Base-by-base conservation (phyloP, 1,139 yeast genomes). In the Geotrichum candidum region DNA sequence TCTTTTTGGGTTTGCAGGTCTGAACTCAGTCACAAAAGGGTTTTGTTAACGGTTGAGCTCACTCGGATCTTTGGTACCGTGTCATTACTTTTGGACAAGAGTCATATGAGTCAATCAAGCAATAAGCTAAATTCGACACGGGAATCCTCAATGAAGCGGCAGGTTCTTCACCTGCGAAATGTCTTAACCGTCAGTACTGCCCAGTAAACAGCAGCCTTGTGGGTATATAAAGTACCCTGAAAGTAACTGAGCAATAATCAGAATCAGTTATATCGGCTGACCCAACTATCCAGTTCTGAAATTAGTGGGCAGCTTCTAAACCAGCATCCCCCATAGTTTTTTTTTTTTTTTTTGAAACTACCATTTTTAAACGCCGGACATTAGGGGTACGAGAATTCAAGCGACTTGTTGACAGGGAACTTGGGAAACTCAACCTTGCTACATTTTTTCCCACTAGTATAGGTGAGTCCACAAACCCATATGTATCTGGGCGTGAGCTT, bases 381-480 rank as follows among this genome's bases (percentile, higher is more conserved):
- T 18, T 38, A 31, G 50, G 13, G 22, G 23, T 56, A 50, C 15
- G 4, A 29, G 25, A 56, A 56, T 13, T 45, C 23, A 11, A 27
- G 13, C 11, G 53, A 31, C n/a, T 53, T 25, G 50, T 45, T 57
- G n/a, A 46, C 18, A 27, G 54, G 23, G 38, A 61, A 61, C 31
- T 51, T 46, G 11, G 63, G 60, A 33, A 53, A 33, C 7, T 54
- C 27, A n/a, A 46, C 9, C 27, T 61, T 55, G 38, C 50, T 25
- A n/a, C 61, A 61, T 18, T 56, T 52, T 29, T 33, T 31, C 3
- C 41, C 53, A 4, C 52, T 41, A 10, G 45, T 25, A 33, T 56
- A 56, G 11, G 62, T 51, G 23, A 56, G 52, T 10, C 79, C 78
- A 67, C 84, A 81, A 59, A 76, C 73, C 84, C 84, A 81, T 56